Conservation (phyloP, 164 flowering plant genomes). For the Chloranthus sessilifolius region DNA sequence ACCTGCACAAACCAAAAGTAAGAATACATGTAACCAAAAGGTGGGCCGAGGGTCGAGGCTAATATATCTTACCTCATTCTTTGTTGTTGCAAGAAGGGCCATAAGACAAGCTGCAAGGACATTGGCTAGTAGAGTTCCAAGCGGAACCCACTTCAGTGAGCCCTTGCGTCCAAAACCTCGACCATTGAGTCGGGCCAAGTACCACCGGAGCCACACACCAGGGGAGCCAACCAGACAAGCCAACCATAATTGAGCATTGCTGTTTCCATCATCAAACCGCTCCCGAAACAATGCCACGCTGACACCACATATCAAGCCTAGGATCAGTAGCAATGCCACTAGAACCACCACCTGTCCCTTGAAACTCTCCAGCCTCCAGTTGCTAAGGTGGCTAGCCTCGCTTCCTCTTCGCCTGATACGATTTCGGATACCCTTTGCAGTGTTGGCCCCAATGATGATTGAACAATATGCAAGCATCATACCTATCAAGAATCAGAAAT, state of each 20-base stretch:
- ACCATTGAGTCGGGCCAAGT: conserved; percentile 76
- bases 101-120: conserved; percentile 72
- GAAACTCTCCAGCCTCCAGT: conserved; percentile 29
- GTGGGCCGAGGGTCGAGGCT: no score
- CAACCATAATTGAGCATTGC: conserved; percentile 60
- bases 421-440: conserved; percentile 68
- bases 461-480: conserved; percentile 55
- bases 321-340: conserved; percentile 28
- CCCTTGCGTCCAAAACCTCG: conserved; percentile 58
- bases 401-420: conserved; percentile 22
- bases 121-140: conserved; percentile 85
- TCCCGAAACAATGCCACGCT: conserved; percentile 36
- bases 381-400: conserved; percentile 1
- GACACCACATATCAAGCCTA: conserved; percentile 44
- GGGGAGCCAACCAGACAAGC: conserved; percentile 78
- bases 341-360: conserved; percentile 33
- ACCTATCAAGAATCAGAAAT: conserved; percentile 53
- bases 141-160: conserved; percentile 69
- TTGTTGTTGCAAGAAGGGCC: conserved; percentile 69
- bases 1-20: conserved; percentile 48
- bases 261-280: conserved; percentile 33
- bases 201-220: conserved; percentile 96
- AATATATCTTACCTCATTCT: conserved; percentile 65
- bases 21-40: no score
- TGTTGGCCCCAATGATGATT: conserved; percentile 59